Conservation (phyloP, 768 basidiomycete genomes). For the Rubroboletus pulcherrimus region DNA sequence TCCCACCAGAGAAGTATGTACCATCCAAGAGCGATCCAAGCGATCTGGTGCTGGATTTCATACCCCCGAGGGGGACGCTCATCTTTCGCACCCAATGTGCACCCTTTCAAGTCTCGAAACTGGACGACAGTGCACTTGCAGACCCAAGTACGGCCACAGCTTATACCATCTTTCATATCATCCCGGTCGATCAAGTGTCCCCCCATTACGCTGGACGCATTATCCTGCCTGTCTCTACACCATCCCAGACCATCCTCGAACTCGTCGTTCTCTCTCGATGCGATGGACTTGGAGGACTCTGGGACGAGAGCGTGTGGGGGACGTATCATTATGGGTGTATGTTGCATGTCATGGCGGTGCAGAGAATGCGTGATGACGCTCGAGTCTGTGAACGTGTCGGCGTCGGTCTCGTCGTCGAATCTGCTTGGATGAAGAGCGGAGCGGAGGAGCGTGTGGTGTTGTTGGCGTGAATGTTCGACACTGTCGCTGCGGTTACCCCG, state of each 20-base stretch:
- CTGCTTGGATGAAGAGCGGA: constrained; percentile 13
- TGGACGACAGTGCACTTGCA: not conserved
- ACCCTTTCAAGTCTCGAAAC: constrained; percentile 4
- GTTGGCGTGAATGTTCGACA: constrained; percentile 4
- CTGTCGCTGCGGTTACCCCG: too few species aligned
- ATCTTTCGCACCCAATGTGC: constrained; percentile 21
- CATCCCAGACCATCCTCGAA: constrained; percentile 6
- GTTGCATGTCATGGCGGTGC: constrained; percentile 23
- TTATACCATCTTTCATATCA: constrained; percentile 11
- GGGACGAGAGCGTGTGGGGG: constrained; percentile 11
- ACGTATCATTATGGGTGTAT: constrained; percentile 10
- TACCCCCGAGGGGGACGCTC: constrained; percentile 17
- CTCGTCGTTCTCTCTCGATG: constrained; percentile 21
- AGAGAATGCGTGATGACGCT: not conserved
- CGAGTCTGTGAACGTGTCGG: constrained; percentile 19
- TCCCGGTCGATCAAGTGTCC: not conserved
- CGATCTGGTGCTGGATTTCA: not conserved
- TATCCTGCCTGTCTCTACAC: constrained; percentile 12
- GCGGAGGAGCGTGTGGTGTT: constrained; percentile 8
- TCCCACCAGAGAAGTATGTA: not conserved
- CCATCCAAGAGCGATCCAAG: not conserved
- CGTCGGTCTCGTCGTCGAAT: constrained; percentile 17
- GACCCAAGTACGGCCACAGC: not conserved
- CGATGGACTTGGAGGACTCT: not conserved
- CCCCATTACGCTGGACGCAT: constrained; percentile 11